These are phyloP conservation scores for Papiliotrema nemorosa DNA, from an alignment of 1,284 basidiomycete genomes.

Conservation along the genomic window DNA sequence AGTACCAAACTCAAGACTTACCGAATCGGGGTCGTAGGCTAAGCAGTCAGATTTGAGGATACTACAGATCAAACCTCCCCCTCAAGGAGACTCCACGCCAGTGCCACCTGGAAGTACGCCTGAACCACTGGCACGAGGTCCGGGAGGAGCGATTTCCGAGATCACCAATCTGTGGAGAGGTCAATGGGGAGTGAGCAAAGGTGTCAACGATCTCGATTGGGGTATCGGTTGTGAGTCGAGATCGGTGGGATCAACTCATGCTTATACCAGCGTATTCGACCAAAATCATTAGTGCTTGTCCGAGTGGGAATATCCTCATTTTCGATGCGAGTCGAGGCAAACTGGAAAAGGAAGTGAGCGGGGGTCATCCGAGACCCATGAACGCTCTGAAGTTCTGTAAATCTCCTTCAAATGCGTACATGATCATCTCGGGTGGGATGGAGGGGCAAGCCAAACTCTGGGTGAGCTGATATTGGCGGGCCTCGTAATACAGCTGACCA, in stretches of 20 bases:
- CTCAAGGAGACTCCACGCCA: conserved; percentile 15
- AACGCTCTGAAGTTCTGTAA: conserved; percentile 59
- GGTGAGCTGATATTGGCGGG: conserved; percentile 54
- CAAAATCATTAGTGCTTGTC: conserved; percentile 76
- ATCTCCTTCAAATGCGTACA: conserved; percentile 61
- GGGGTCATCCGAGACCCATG: conserved; percentile 71
- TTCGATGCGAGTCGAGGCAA: conserved; percentile 77
- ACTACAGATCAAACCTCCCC: conserved; percentile 29
- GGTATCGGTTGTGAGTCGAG: conserved; percentile 64
- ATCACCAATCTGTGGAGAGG: conserved; percentile 47
- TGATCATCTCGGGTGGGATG: conserved; percentile 75
- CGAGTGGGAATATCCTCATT: conserved; percentile 77
- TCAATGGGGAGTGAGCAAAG: conserved; percentile 39
- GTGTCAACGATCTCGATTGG: conserved; percentile 68
- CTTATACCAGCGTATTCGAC: conserved; percentile 60
- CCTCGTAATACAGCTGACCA: neutral
- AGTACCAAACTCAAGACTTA: conserved; percentile 8
- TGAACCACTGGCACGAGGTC: conserved; percentile 29
- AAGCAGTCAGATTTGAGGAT: conserved; percentile 38
- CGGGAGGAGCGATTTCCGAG: conserved; percentile 41
- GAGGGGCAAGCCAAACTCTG: conserved; percentile 78
- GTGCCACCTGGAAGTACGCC: conserved; percentile 7
- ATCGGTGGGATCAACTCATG: neutral
- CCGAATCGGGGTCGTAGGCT: conserved; percentile 1
- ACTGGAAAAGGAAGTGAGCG: conserved; percentile 63